Conservation (phyloP, 164 flowering plant species). For the Warburgia ugandensis region DNA sequence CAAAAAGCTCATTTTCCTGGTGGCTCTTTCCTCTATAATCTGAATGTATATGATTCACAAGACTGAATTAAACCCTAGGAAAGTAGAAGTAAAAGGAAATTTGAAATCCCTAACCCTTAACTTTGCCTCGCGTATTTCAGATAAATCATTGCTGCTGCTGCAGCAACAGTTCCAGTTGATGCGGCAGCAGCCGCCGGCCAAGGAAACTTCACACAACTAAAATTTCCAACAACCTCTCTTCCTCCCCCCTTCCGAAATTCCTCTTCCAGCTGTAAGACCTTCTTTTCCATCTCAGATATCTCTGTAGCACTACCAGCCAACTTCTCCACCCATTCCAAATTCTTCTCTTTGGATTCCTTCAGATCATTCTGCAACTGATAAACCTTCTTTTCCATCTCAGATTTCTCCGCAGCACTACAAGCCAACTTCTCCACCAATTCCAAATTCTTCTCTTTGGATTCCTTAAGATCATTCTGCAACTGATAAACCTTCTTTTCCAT, state of each 20-base stretch:
- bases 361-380: too few species aligned
- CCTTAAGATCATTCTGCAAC: not conserved
- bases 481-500: not conserved
- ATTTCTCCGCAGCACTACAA: too few species aligned
- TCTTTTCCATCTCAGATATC: constrained; percentile 23
- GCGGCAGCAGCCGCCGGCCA: constrained; percentile 31
- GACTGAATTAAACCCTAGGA: too few species aligned
- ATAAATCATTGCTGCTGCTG: constrained; percentile 19
- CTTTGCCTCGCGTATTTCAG: constrained; percentile 13
- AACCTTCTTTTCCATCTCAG: constrained; percentile 5
- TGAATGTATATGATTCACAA: too few species aligned
- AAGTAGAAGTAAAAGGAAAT: too few species aligned
- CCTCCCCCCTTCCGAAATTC: not conserved
- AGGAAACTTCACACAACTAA: constrained; percentile 17
- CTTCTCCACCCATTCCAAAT: constrained; percentile 11
- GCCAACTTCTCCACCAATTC: constrained; percentile 25
- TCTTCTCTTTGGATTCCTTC: constrained; percentile 13
- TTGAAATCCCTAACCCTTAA: too few species aligned
- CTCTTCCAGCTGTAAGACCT: constrained; percentile 5
- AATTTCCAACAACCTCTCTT: constrained; percentile 2
- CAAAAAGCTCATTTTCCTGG: too few species aligned
- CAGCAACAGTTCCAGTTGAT: constrained; percentile 33
- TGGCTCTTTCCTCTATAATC: too few species aligned
- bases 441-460: not conserved
- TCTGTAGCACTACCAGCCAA: not conserved